phyloP scores from a whole-genome alignment of 2,329 filamentous ascomycete species.

The Teratosphaeria pseudoeucalypti region DNA sequence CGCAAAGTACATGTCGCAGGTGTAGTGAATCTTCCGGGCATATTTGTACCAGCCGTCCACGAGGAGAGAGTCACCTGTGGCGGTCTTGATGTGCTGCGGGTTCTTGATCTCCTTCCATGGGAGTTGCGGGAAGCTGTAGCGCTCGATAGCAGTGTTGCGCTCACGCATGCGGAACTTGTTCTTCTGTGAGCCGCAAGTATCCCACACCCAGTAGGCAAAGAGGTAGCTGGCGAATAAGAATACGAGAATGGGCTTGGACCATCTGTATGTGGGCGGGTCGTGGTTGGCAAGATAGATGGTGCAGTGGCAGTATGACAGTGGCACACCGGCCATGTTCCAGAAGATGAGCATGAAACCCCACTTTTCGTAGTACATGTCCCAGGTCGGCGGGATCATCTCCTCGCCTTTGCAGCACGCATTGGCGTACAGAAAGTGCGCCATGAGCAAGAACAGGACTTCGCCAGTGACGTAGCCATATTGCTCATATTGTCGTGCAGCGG shows the following conservation, averaged over 20 bases:
- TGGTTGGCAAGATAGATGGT: slow-evolving; percentile 83
- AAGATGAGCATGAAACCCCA: slow-evolving; percentile 97
- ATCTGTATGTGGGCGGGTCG: slow-evolving; percentile 63
- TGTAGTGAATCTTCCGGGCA: slow-evolving; percentile 51
- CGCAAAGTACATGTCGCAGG: slow-evolving; percentile 69
- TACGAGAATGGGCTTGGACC: slow-evolving; percentile 58
- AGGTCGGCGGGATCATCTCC: slow-evolving; percentile 80
- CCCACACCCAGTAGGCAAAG: slow-evolving; percentile 84
- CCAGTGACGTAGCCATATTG: slow-evolving; percentile 73
- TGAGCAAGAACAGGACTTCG: slow-evolving; percentile 73
- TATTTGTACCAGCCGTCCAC: slow-evolving; percentile 72
- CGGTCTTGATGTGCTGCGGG: slow-evolving; percentile 64
- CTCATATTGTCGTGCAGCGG: slow-evolving; percentile 75
- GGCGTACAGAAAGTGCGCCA: slow-evolving; percentile 87
- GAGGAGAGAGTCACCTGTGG: slow-evolving; percentile 65
- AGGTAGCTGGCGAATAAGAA: slow-evolving; percentile 62
- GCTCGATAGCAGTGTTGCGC: slow-evolving; percentile 57
- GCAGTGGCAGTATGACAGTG: slow-evolving; percentile 87
- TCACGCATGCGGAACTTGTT: slow-evolving; percentile 79
- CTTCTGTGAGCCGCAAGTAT: slow-evolving; percentile 86
- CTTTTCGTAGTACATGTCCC: slow-evolving; percentile 97
- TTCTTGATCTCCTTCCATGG: slow-evolving; percentile 77
- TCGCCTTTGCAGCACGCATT: slow-evolving; percentile 89
- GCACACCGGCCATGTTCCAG: slow-evolving; percentile 90
- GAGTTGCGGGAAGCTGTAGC: slow-evolving; percentile 81